These are phyloP conservation scores for Rhypophila decipiens DNA, from an alignment of 495 filamentous ascomycete species.

Conservation along the genomic window DNA sequence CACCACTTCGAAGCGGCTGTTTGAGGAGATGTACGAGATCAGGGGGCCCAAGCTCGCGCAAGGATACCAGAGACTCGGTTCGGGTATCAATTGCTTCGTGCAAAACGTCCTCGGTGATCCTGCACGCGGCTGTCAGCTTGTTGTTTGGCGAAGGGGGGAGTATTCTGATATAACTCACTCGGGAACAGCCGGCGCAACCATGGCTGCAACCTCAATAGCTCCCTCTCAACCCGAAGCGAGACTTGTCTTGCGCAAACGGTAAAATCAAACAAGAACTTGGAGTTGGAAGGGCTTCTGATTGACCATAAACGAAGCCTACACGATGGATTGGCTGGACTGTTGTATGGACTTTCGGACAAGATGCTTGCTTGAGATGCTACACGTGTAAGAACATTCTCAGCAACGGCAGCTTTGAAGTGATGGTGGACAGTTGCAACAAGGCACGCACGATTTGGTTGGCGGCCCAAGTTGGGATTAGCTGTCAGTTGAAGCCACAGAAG, in stretches of 20 bases:
- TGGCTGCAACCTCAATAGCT: constrained; percentile 36
- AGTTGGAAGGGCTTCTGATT: too few relatives aligned
- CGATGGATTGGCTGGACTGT: too few relatives aligned
- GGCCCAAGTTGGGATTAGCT: too few relatives aligned
- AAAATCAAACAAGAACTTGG: too few relatives aligned
- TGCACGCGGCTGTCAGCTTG: constrained; percentile 31
- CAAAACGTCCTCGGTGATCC: constrained; percentile 85
- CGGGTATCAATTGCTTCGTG: constrained; percentile 84
- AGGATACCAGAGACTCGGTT: constrained; percentile 72
- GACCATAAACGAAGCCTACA: too few relatives aligned
- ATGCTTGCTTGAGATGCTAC: too few relatives aligned
- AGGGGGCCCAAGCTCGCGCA: constrained; percentile 91
- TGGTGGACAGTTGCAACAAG: too few relatives aligned
- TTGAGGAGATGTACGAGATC: constrained; percentile 94
- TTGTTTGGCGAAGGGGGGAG: constrained; percentile 14
- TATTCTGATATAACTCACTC: constrained; percentile 73
- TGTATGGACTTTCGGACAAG: too few relatives aligned
- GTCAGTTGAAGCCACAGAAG: too few relatives aligned
- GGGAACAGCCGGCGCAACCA: constrained; percentile 85
- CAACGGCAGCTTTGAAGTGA: too few relatives aligned
- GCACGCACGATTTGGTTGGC: too few relatives aligned
- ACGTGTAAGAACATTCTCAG: too few relatives aligned
- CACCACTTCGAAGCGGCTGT: constrained; percentile 59
- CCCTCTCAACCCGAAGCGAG: not conserved
- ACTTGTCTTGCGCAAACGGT: not conserved